A percentile compares a stretch with the other conserved stretches of the same genome.
These are phyloP conservation scores for Diospyros lotus DNA, from an alignment of 148 eudicot genomes.

Conservation along the genomic window DNA sequence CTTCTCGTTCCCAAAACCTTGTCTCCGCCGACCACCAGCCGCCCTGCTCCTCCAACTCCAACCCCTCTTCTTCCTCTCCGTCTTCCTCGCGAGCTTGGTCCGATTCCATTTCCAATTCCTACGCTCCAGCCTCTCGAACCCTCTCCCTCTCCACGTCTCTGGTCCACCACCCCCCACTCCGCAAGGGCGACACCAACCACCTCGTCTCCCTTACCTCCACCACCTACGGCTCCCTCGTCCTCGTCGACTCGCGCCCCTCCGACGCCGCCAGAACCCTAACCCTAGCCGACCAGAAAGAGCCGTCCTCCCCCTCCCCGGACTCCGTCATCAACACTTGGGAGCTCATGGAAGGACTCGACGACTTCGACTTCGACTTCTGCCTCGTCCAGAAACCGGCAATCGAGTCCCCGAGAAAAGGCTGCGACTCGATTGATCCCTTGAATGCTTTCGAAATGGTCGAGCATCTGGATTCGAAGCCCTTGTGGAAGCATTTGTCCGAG, in stretches of 20 bases:
- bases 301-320: constrained; percentile 67
- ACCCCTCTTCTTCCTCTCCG: constrained; percentile 25
- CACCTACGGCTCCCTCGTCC: constrained; percentile 75
- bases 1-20: constrained; percentile 45
- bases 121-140: constrained; percentile 41
- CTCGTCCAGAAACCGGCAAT: constrained; percentile 18
- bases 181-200: constrained; percentile 77
- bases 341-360: constrained; percentile 97
- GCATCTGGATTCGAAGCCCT: constrained; percentile 59
- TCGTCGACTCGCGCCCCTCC: constrained; percentile 29
- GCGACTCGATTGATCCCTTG: constrained; percentile 46
- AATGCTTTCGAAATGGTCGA: constrained; percentile 46
- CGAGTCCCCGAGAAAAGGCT: constrained; percentile 17
- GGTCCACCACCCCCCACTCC: constrained; percentile 72
- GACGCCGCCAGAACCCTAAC: constrained; percentile 10
- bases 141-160: constrained; percentile 60
- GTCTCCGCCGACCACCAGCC: constrained; percentile 31
- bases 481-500: constrained; percentile 92
- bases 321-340: constrained; percentile 99
- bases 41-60: constrained; percentile 15
- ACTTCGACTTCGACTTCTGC: constrained; percentile 28
- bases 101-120: constrained; percentile 18
- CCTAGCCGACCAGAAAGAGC: constrained; percentile 14
- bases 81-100: constrained; percentile 13
- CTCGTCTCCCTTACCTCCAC: constrained; percentile 88